Conservation (phyloP, 2,329 filamentous ascomycete species). For the Falciphora oryzae region DNA sequence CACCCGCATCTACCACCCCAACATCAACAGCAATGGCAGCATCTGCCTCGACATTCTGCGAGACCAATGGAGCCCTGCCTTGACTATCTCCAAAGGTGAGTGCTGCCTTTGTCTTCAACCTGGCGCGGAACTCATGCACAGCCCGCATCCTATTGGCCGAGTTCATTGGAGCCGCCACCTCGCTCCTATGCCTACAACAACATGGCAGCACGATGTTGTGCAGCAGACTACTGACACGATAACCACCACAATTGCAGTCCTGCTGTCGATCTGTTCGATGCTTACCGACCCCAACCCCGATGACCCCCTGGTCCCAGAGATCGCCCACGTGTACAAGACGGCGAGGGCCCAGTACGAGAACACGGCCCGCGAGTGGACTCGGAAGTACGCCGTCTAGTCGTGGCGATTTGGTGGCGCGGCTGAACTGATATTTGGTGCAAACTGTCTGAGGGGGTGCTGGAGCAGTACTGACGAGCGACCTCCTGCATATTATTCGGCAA, state of each 20-base stretch:
- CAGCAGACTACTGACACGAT: no score
- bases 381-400: slow-evolving; percentile 90
- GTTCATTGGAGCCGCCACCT: no score
- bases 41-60: slow-evolving; percentile 98
- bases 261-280: slow-evolving; percentile 99
- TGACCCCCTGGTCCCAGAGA: slow-evolving; percentile 96
- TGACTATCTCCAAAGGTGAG: slow-evolving; percentile 97
- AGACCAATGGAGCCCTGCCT: slow-evolving; percentile 97
- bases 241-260: slow-evolving; percentile 48
- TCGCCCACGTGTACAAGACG: slow-evolving; percentile 99
- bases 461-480: no score
- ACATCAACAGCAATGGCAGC: slow-evolving; percentile 99
- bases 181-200: no score
- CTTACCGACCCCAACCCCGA: slow-evolving; percentile 99
- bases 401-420: slow-evolving; percentile 6
- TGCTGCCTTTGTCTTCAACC: neutral
- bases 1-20: slow-evolving; percentile 98
- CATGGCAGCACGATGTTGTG: no score
- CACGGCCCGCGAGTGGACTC: slow-evolving; percentile 95
- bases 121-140: no score
- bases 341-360: slow-evolving; percentile 94
- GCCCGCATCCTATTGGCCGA: no score
- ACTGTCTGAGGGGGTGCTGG: no score
- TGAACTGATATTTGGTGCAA: neutral
- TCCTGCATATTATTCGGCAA: no score